A percentile compares a stretch with the other conserved stretches of the same genome.
Evolutionary conservation across 2,329 filamentous ascomycete genomes (phyloP).

Genomic region (Fusarium sp.): DNA sequence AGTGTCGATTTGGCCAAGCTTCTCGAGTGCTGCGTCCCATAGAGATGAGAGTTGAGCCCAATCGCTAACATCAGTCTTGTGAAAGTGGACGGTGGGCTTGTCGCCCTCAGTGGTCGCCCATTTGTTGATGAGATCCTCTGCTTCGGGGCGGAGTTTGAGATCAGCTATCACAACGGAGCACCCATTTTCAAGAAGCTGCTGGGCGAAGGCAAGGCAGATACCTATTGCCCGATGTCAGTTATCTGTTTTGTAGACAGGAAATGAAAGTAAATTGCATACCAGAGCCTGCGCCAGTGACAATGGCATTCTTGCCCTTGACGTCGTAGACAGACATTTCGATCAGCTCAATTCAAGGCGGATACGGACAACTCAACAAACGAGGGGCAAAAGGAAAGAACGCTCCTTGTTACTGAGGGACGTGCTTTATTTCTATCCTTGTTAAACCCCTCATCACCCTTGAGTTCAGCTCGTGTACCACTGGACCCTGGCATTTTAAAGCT

Average conservation of each 20-base stretch:
- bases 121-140: not conserved
- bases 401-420: not conserved
- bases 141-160: not conserved
- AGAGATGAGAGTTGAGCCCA: constrained; percentile 38
- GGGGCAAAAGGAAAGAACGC: not conserved
- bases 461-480: not conserved
- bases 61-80: constrained; percentile 41
- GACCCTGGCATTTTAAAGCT: not conserved
- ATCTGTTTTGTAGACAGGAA: accelerated
- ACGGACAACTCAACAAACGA: not conserved
- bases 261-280: not conserved
- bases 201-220: constrained; percentile 5
- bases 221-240: not conserved
- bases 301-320: constrained; percentile 10
- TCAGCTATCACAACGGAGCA: constrained; percentile 5
- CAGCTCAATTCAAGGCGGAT: accelerated
- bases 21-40: constrained; percentile 50
- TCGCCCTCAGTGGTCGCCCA: not conserved
- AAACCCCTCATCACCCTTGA: not conserved
- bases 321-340: constrained; percentile 9
- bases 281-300: constrained; percentile 23
- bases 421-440: not conserved
- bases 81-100: constrained; percentile 8
- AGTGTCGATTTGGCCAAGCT: constrained; percentile 66
- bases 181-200: not conserved